Percentiles rank a stretch among this genome's conserved stretches.
Conservation (phyloP, 139 green algal species). For the Asterochloris sp. region DNA sequence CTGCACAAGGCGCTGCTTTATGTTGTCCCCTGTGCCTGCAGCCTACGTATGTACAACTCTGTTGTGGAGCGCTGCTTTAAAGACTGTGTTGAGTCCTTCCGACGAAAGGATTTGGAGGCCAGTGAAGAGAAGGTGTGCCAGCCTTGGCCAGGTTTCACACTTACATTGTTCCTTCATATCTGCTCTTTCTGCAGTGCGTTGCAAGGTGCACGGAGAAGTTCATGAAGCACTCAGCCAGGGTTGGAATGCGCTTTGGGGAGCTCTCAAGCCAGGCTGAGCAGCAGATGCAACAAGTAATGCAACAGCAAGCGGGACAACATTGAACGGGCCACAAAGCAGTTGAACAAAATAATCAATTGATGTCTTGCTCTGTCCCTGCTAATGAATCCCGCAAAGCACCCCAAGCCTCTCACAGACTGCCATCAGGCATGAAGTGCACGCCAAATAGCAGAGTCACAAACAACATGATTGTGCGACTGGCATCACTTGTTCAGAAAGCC, state of each 20-base stretch:
- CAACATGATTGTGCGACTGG: too few species aligned
- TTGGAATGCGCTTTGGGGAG: conserved; percentile 86
- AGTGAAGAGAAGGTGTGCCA: conserved; percentile 85
- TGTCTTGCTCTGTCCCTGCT: too few species aligned
- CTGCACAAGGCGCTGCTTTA: not conserved
- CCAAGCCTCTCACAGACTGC: too few species aligned
- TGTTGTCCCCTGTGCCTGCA: conserved; percentile 24
- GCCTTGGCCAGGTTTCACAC: not conserved
- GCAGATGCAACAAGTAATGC: conserved; percentile 51
- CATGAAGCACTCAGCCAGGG: conserved; percentile 85
- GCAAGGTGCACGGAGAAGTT: conserved; percentile 94
- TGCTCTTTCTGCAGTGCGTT: conserved; percentile 72
- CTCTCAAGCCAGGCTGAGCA: conserved; percentile 52
- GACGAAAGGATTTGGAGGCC: conserved; percentile 84
- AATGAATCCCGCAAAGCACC: too few species aligned
- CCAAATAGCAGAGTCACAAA: too few species aligned
- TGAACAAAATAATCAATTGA: too few species aligned
- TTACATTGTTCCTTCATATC: not conserved
- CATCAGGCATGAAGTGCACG: too few species aligned
- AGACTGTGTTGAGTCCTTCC: conserved; percentile 90
- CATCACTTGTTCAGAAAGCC: not conserved
- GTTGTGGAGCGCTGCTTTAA: conserved; percentile 95
- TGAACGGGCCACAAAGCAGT: too few species aligned
- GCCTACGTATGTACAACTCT: conserved; percentile 95
- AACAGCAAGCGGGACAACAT: conserved; percentile 17